Base-by-base conservation (phyloP, 2,329 filamentous ascomycete genomes). In the Fusarium setosum region DNA sequence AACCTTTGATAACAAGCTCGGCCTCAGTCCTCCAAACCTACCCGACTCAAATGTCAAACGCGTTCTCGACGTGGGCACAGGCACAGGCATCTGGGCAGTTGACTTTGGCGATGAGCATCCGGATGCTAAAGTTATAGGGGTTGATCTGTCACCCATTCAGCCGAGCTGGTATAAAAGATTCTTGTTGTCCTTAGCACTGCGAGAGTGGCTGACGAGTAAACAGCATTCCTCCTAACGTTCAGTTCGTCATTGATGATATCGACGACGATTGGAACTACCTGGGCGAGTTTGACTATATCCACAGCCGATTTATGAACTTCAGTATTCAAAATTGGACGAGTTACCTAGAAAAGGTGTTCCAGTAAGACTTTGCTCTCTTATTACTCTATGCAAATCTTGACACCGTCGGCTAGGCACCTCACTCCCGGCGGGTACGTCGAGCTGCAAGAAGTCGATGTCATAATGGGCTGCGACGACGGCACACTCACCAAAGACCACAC, bases 371-470 rank as follows among this genome's bases (percentile, higher is more conserved):
- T n/a, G 7, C 4, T 11, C 13, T 24, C 26, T 18, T 7, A 13
- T 11, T 29, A 5, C 5, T n/a, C 4, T 9, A 29, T 21, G 9
- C 15, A 8, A 5, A 8, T 44, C 17, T 20, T 47, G 31, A 31
- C 26, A 3, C 9, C 5, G 4, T 29, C 8, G 8, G 26, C 3
- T 0, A 69, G 67, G 4, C 59, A 70, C 21, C 21, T 70, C 5
- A 9, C 64, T 0, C 67, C 67, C 0, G 67, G 67, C 1, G 67
- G 67, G 1, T 70, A 68, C 4, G 61, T 68, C 1, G 67, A 70
- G 18, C 42, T 70, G 2, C 67, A 70, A 15, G 67, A 70, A 8
- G 56, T 70, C 4, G 65, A 70, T 17, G 58, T 65, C 8, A 50
- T 61, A 1, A 51, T 70, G 44, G 34, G 56, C 3, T 57, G 61